Evolutionary conservation across 352 stramenopile genomes (phyloP), one percentile per base, ranked within the genome.

Genomic region (Globisporangium middletonii): DNA sequence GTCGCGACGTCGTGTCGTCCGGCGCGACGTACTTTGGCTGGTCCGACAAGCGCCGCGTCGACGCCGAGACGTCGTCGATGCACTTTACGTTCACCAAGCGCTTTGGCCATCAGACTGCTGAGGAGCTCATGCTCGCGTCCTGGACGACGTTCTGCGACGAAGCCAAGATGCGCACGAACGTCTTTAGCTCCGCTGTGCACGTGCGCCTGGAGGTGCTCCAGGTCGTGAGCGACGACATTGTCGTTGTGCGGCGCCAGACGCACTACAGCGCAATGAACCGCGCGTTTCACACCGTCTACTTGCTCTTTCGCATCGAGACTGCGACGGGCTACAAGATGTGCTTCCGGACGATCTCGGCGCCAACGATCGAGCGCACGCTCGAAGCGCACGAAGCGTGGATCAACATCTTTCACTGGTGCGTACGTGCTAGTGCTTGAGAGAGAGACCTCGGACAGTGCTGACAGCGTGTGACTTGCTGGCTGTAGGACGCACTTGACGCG

Each of bases 221-320:
- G 62, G 61, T 71, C 12, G 50, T 87, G 38, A 83, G 64, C 60
- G 68, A 72, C 26, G 75, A 87, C 49, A 68, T 76, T 19, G 53
- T 75, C 13, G 65, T 89, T 37, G 72, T 89, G 52, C 74, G 71
- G 3, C 79, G 79, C 35, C 71, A 83, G 56, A 86, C 77, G 27
- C 64, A 72, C 50, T 87, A 87, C 64, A 19, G 65, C 9, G 66
- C 68, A 12, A 75, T 89, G 68, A 57, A 64, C 0, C 57, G 60
- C 27, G 71, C 71, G 11, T 88, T 89, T 65, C 79, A 86, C 67
- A 89, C 79, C 0, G 79, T 89, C 33, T 86, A 87, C 50, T 52
- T 89, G 52, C 67, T 89, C 43, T 89, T 85, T 57, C 79, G 79
- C 15, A 45, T 89, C 50, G 68, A 75, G 45, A 87, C 68, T 5